Base-by-base conservation (phyloP, 75 land plant species). In the Pinus taeda region DNA sequence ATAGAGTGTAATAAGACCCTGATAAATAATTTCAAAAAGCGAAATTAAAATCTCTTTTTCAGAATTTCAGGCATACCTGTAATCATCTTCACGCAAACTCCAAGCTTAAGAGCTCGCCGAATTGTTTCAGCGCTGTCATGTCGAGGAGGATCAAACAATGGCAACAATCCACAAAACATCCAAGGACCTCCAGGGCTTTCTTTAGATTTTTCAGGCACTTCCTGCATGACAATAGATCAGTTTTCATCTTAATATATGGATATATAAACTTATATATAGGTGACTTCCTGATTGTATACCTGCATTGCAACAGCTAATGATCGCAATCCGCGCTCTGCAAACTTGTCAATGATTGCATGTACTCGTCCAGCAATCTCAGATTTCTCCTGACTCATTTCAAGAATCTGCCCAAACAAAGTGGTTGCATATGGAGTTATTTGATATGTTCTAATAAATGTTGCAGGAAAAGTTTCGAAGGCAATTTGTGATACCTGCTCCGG, bases 51-150 rank as follows among this genome's bases (percentile, higher is more conserved):
- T 33, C 55, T 49, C 55, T 49, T 45, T 39, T 49, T 49, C 55
- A 49, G 55, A 49, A 49, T 49, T 49, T 49, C 55, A 9, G 55
- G 55, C 63, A 26, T 63, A 93, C 96, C 96, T 69, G 96, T 93
- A 69, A 93, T 89, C 96, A 93, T 92, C 83, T 93, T 93, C 36
- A 93, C 92, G 64, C 86, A 88, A 4, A 93, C 92, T 36, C 96
- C 94, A 73, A 93, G 90, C 57, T 86, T 86, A 58, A 93, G 87
- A 67, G 97, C 95, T 30, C 91, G 76, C 33, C 95, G 89, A 76
- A 94, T 92, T 70, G 97, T 94, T 79, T 92, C 94, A 4, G 89
- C 94, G 83, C 97, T 94, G 82, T 92, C 97, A 80, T 94, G 97
- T 36, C 97, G 91, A 57, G 95, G 97, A 67, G 97, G 97, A 81